A percentile compares a stretch with the other conserved stretches of the same genome.
Evolutionary conservation across 176 grass and related monocot species (phyloP).

Genomic region (Olyra latifolia): DNA sequence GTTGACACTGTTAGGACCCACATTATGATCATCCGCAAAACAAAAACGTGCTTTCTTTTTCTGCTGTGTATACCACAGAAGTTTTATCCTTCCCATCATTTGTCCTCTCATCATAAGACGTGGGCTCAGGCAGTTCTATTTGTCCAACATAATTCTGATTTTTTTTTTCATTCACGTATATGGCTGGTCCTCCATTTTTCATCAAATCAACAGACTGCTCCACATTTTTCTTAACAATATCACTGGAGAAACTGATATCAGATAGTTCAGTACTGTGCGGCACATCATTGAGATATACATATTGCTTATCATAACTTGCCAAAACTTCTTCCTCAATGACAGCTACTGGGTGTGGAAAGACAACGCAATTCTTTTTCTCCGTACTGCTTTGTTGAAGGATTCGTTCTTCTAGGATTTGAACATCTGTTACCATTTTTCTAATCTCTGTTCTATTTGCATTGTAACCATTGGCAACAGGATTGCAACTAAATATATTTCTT

Average conservation of each 20-base stretch:
- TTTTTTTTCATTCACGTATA: neutral
- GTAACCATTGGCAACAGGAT: neutral
- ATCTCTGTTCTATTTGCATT: neutral
- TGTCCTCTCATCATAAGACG: neutral
- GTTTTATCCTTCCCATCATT: neutral
- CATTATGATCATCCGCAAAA: neutral
- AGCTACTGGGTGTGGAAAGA: neutral
- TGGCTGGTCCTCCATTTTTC: slow-evolving; percentile 9
- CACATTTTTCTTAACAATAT: neutral
- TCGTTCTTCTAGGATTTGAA: neutral
- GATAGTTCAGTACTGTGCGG: neutral
- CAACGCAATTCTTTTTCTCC: neutral
- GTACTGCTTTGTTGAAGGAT: neutral
- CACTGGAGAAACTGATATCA: neutral
- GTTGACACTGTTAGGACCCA: neutral
- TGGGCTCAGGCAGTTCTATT: slow-evolving; percentile 1
- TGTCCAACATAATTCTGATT: slow-evolving; percentile 7
- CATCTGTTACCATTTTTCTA: slow-evolving; percentile 17
- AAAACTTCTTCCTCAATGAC: neutral
- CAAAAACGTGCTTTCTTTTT: neutral
- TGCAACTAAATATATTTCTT: slow-evolving; percentile 10
- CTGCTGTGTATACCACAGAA: neutral
- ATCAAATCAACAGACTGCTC: slow-evolving; percentile 8
- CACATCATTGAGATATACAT: neutral
- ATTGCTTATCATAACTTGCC: slow-evolving; percentile 1